Evolutionary conservation across 73 alveolate species (phyloP).

Genomic region (Paramecium pentaurelia): DNA sequence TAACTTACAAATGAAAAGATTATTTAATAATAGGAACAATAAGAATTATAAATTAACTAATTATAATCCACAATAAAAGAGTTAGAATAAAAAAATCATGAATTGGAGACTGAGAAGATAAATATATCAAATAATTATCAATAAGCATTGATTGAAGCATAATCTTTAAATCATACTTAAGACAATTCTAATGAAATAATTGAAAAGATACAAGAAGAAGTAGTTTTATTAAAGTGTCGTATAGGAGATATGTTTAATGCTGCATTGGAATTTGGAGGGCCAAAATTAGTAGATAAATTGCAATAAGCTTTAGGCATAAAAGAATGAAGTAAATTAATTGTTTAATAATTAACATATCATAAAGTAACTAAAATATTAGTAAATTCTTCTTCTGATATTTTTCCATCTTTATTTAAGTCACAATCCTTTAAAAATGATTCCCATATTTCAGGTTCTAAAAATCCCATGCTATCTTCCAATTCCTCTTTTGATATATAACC

Average conservation of each 20-base stretch:
- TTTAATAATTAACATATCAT: background rate
- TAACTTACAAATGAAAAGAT: background rate
- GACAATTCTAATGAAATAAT: background rate
- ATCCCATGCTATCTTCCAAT: conserved; percentile 52
- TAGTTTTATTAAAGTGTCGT: background rate
- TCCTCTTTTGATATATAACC: conserved; percentile 59
- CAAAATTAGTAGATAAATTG: background rate
- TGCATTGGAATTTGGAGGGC: background rate
- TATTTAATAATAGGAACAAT: background rate
- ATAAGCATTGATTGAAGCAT: background rate
- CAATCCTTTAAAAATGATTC: conserved; percentile 40
- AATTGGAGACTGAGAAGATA: background rate
- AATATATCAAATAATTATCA: background rate
- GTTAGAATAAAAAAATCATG: background rate
- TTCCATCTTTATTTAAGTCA: conserved; percentile 60
- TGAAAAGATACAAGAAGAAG: background rate
- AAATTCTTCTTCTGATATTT: conserved; percentile 57
- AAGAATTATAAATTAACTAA: background rate
- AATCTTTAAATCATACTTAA: background rate
- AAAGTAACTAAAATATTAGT: background rate
- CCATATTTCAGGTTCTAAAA: conserved; percentile 53
- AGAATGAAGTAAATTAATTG: background rate
- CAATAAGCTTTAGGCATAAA: background rate
- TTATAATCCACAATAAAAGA: background rate
- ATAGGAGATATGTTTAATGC: background rate